These are phyloP conservation scores for Volvox carteri DNA, from an alignment of 163 green algal species.

Conservation along the genomic window DNA sequence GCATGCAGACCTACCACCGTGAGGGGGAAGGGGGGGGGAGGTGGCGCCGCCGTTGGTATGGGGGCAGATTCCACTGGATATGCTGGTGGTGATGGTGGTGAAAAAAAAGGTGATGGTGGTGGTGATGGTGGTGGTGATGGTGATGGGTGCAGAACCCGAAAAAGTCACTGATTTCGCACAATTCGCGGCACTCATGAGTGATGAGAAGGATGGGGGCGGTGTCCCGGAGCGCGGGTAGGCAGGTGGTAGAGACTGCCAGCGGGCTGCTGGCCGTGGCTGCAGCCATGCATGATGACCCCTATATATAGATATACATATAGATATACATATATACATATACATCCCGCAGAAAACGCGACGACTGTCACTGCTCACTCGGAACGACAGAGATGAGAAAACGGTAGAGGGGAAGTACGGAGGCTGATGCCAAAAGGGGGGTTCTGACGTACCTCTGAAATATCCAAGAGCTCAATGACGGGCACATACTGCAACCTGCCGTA, in stretches of 20 bases:
- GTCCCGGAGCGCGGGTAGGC: no score
- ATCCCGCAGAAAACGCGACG: neutral
- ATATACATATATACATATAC: neutral
- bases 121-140: no score
- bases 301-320: neutral
- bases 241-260: no score
- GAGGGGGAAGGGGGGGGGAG: no score
- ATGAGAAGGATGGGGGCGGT: no score
- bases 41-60: no score
- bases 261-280: neutral
- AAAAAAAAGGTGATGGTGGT: no score
- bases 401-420: neutral
- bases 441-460: conserved; percentile 30
- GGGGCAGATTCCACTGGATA: no score
- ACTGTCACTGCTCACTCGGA: neutral
- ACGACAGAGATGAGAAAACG: neutral
- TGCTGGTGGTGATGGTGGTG: no score
- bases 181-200: no score
- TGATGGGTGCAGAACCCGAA: no score
- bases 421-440: neutral
- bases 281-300: neutral
- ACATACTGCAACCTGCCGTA: conserved; percentile 47
- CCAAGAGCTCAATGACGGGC: conserved; percentile 42
- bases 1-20: neutral
- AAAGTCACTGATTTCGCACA: no score